A percentile compares a stretch with the other conserved stretches of the same genome.
These are phyloP conservation scores for Ogataea paradorogensis DNA, from an alignment of 805 yeast species.

Conservation along the genomic window DNA sequence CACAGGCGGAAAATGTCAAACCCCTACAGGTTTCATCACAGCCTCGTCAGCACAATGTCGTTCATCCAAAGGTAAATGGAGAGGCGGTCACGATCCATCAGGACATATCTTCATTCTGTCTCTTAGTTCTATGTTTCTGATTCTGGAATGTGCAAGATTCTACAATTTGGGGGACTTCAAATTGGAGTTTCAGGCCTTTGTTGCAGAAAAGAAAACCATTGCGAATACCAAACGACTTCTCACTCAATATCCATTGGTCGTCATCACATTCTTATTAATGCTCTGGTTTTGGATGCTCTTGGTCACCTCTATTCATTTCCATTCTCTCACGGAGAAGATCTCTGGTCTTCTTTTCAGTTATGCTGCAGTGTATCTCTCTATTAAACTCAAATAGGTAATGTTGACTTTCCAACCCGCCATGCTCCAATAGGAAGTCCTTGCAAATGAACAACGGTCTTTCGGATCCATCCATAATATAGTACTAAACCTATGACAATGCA, in stretches of 20 bases:
- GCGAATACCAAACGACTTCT: slow-evolving; percentile 11
- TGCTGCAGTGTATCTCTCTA: slow-evolving; percentile 38
- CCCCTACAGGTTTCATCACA: background rate
- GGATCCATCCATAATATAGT: slow-evolving; percentile 65
- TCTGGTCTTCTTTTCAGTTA: slow-evolving; percentile 68
- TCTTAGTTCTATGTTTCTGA: slow-evolving; percentile 60
- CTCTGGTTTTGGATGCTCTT: slow-evolving; percentile 88
- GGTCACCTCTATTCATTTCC: slow-evolving; percentile 83
- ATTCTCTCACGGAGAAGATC: slow-evolving; percentile 70
- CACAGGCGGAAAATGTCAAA: slow-evolving; percentile 79
- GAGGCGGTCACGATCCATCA: slow-evolving; percentile 92
- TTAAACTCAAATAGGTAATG: slow-evolving; percentile 13
- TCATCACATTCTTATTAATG: slow-evolving; percentile 35
- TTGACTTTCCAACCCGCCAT: slow-evolving; percentile 58
- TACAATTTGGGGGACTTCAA: slow-evolving; percentile 15
- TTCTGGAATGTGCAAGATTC: slow-evolving; percentile 52
- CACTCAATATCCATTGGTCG: slow-evolving; percentile 24
- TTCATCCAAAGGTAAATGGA: slow-evolving; percentile 61
- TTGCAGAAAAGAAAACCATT: slow-evolving; percentile 1
- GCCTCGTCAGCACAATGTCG: slow-evolving; percentile 41
- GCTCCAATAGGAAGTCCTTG: slow-evolving; percentile 71
- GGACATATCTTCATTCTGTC: slow-evolving; percentile 86
- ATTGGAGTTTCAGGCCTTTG: slow-evolving; percentile 8
- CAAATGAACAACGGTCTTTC: slow-evolving; percentile 55
- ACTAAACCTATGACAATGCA: slow-evolving; percentile 68